These are phyloP conservation scores for Achaetomiella virescens DNA, from an alignment of 495 filamentous ascomycete species.

Conservation along the genomic window DNA sequence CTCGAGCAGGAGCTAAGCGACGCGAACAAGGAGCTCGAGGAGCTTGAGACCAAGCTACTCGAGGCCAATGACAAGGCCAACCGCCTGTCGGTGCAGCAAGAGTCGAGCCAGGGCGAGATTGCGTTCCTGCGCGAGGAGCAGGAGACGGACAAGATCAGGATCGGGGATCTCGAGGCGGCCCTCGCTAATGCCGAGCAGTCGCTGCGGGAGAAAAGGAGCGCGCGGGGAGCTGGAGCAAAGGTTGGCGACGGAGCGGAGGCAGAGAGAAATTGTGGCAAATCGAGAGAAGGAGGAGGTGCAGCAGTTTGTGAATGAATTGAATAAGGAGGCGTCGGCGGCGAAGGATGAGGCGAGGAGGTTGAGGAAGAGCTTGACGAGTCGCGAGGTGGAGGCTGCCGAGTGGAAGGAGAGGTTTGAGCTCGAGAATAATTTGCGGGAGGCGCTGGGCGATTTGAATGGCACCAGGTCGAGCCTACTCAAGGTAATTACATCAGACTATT, in stretches of 20 bases:
- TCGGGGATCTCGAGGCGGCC: slow-evolving; percentile 80
- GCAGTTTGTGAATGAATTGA: slow-evolving; percentile 73
- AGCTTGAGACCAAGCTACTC: slow-evolving; percentile 64
- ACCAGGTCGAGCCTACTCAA: slow-evolving; percentile 81
- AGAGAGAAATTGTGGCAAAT: slow-evolving; percentile 77
- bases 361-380: slow-evolving; percentile 69
- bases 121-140: slow-evolving; percentile 94
- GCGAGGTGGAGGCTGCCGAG: slow-evolving; percentile 80
- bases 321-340: slow-evolving; percentile 66
- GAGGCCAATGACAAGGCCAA: slow-evolving; percentile 81
- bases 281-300: slow-evolving; percentile 80
- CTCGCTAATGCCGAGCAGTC: slow-evolving; percentile 66
- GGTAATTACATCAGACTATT: slow-evolving; percentile 32
- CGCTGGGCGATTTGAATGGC: slow-evolving; percentile 73
- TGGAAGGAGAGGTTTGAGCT: slow-evolving; percentile 89
- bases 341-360: slow-evolving; percentile 84
- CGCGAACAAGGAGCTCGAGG: slow-evolving; percentile 69
- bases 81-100: slow-evolving; percentile 79
- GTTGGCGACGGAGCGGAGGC: slow-evolving; percentile 70
- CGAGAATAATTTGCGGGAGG: slow-evolving; percentile 79
- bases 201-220: slow-evolving; percentile 74
- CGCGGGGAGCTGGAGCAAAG: slow-evolving; percentile 69
- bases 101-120: slow-evolving; percentile 89
- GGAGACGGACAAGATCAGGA: slow-evolving; percentile 96
- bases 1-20: slow-evolving; percentile 70